These are phyloP conservation scores for Arabidopsis arenosa DNA, from an alignment of 345 rosid species.

Conservation along the genomic window DNA sequence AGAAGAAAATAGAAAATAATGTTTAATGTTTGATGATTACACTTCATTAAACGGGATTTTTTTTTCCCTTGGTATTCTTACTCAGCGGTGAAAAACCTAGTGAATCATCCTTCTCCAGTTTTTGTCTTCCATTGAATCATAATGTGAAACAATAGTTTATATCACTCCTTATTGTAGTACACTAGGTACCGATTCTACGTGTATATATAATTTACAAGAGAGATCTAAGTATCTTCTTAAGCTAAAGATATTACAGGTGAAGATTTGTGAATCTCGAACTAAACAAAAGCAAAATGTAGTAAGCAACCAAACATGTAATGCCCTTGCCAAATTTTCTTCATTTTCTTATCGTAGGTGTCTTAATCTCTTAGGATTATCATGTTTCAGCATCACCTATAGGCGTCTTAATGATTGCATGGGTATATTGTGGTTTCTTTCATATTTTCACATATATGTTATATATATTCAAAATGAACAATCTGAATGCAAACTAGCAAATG, in stretches of 20 bases:
- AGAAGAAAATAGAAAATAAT: neutral
- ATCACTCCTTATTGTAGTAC: neutral
- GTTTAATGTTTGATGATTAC: neutral
- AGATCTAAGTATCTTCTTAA: neutral
- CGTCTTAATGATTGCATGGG: no score
- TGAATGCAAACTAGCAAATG: no score
- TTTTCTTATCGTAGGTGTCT: no score
- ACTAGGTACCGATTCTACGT: neutral
- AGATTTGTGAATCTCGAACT: neutral
- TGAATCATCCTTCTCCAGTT: neutral
- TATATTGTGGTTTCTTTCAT: no score
- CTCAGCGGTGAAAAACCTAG: neutral
- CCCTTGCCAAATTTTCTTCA: no score
- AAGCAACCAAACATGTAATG: neutral
- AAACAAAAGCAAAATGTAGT: neutral
- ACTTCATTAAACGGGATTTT: neutral
- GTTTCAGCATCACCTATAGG: no score
- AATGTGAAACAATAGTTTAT: neutral
- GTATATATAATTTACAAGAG: neutral
- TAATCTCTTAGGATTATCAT: no score
- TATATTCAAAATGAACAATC: no score
- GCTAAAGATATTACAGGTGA: neutral
- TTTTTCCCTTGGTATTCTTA: neutral
- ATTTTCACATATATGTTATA: neutral
- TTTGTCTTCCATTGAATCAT: neutral